These are phyloP conservation scores for Trichoderma polysporum DNA, from an alignment of 2,329 filamentous ascomycete genomes.

Conservation along the genomic window DNA sequence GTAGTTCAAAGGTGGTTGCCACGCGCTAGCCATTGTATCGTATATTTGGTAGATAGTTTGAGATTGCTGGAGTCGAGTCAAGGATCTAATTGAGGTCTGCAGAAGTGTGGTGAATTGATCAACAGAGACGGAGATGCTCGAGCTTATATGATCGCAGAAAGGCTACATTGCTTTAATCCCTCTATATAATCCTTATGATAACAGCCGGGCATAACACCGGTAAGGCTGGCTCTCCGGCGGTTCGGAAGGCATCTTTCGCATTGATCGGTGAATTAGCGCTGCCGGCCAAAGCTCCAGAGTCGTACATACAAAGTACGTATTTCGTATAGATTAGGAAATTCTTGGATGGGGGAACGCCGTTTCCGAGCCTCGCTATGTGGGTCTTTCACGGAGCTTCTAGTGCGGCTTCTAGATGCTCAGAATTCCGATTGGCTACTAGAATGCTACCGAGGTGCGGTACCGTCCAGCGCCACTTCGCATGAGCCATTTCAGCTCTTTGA, in stretches of 20 bases:
- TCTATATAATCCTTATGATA: neutral
- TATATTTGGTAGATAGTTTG: neutral
- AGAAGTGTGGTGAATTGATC: neutral
- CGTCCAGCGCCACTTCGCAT: neutral
- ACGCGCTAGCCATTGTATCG: neutral
- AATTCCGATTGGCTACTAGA: neutral
- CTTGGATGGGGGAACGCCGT: neutral
- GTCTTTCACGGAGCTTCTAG: neutral
- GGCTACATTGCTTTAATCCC: neutral
- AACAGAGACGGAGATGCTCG: neutral
- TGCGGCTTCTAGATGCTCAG: neutral
- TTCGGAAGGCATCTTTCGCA: neutral
- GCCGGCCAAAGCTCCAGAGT: neutral
- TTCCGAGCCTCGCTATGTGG: conserved; percentile 1
- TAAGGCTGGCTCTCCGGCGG: neutral
- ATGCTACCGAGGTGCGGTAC: neutral
- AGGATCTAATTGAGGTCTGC: neutral
- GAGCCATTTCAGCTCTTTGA: neutral
- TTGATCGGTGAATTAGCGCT: neutral
- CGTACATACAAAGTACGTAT: neutral
- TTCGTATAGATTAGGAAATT: neutral
- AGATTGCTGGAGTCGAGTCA: neutral
- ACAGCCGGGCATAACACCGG: neutral
- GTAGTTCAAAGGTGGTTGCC: conserved; percentile 1
- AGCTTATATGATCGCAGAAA: neutral